phyloP scores from a whole-genome alignment of 768 basidiomycete genomes.

The Lepiota brunneoincarnata region DNA sequence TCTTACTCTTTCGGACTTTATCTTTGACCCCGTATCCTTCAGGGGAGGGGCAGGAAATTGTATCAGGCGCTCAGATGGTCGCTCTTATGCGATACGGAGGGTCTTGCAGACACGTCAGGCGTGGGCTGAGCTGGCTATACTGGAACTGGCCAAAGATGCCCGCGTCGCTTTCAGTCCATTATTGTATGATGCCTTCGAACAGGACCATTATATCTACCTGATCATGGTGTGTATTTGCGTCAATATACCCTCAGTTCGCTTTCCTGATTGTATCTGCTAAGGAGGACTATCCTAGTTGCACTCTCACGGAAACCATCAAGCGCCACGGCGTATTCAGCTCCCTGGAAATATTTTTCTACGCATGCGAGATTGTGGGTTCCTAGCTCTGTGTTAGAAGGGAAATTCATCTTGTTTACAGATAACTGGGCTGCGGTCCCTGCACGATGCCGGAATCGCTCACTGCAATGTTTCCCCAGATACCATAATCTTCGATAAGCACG shows the following conservation, averaged over 20 bases:
- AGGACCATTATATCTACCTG: constrained; percentile 1
- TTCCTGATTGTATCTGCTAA: constrained; percentile 9
- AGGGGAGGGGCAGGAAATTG: not conserved
- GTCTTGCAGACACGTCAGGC: constrained; percentile 3
- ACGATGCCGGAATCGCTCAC: constrained; percentile 45
- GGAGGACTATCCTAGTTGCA: constrained; percentile 31
- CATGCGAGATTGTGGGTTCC: constrained; percentile 45
- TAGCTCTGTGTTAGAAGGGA: not conserved
- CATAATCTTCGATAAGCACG: constrained; percentile 39
- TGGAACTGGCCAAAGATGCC: not conserved
- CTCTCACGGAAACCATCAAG: constrained; percentile 28
- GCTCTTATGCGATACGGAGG: constrained; percentile 8
- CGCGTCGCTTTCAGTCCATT: not conserved
- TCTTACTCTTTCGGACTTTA: constrained; percentile 2
- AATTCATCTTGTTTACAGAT: constrained; percentile 24
- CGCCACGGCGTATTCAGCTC: constrained; percentile 31
- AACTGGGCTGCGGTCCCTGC: constrained; percentile 41
- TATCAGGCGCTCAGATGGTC: constrained; percentile 8
- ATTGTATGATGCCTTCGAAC: constrained; percentile 5
- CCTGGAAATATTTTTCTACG: constrained; percentile 38
- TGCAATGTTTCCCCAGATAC: constrained; percentile 42
- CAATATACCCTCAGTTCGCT: too few species aligned
- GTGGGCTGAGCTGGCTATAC: constrained; percentile 8
- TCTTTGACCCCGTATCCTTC: not conserved
- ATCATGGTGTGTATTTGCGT: not conserved